Evolutionary conservation across 1,284 basidiomycete species (phyloP), one percentile per base, ranked within the genome.

Genomic region (Malassezia dermatis): DNA sequence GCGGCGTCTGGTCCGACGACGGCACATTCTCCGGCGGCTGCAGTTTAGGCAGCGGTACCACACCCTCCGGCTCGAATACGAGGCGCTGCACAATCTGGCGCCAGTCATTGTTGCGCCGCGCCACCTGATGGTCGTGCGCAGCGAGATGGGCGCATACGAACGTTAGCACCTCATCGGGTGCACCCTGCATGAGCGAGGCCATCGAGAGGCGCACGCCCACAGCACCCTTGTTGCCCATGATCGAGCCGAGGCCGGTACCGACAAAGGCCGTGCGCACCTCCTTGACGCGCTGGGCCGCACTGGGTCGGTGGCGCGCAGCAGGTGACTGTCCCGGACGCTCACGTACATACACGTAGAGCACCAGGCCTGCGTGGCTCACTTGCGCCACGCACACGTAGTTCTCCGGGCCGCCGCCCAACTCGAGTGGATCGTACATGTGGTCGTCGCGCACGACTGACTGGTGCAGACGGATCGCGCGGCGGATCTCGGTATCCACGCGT

Each of bases 201-300:
- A 93, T 78, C 39, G 86, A 83, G 72, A 96, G 84, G 43, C 91
- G 81, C 32, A 89, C 80, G 15, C 87, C 91, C 2, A 94, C 89
- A 0, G 88, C 91, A 24, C 89, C 89, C 76, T 98, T 98, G 78
- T 96, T 96, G 11, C 89, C 89, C 86, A 96, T 86, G 61, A 76
- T 21, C 3, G 66, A 62, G 3, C 61, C 66, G 4, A 75, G 35
- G 15, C 76, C 76, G 5, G 69, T 71, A 2, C 69, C 74, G 2
- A 69, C 75, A 4, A 57, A 67, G 6, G 66, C 60, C 10, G 66
- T 62, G 23, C 70, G 55, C 40, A 73, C 62, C 54, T 74, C 71
- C 49, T 59, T 66, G 53, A 72, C 62, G 21, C 69, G 63, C 40
- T 58, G 43, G 5, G 63, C 66, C 13, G 58, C 63, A 24, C 85